These are phyloP conservation scores for Platanus orientalis DNA, from an alignment of 164 flowering plant species.

Conservation along the genomic window DNA sequence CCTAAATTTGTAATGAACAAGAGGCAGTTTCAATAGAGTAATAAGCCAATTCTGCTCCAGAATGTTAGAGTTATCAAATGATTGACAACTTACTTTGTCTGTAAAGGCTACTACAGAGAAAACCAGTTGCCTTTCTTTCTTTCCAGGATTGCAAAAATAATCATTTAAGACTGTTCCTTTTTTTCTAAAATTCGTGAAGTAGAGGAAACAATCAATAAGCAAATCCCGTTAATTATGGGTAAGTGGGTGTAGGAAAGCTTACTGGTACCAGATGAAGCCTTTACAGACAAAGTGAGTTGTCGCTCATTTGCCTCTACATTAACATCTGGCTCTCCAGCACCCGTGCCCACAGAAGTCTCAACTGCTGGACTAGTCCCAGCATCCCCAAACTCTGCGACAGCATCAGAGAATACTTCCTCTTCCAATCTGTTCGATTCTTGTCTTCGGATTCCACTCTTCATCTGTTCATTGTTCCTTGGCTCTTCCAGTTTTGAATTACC, in stretches of 20 bases:
- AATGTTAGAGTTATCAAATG: too few species aligned
- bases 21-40: too few species aligned
- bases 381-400: conserved; percentile 55
- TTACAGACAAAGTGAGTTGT: neutral
- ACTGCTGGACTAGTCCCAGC: conserved; percentile 12
- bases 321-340: conserved; percentile 4
- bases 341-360: neutral
- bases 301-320: conserved; percentile 3
- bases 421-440: conserved; percentile 39
- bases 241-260: conserved; percentile 5
- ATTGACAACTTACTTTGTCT: too few species aligned
- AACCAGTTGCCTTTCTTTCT: neutral
- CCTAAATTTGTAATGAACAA: too few species aligned
- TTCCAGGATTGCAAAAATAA: neutral
- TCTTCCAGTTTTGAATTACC: conserved; percentile 33
- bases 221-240: neutral
- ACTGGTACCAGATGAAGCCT: conserved; percentile 20
- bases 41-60: too few species aligned
- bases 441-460: conserved; percentile 19
- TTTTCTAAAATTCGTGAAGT: neutral
- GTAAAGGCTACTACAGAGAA: too few species aligned
- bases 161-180: neutral
- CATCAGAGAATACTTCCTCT: conserved; percentile 69
- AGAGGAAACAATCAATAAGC: neutral
- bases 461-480: conserved; percentile 12